Base-by-base conservation (phyloP, 768 basidiomycete genomes). In the Gautieria morchelliformis region DNA sequence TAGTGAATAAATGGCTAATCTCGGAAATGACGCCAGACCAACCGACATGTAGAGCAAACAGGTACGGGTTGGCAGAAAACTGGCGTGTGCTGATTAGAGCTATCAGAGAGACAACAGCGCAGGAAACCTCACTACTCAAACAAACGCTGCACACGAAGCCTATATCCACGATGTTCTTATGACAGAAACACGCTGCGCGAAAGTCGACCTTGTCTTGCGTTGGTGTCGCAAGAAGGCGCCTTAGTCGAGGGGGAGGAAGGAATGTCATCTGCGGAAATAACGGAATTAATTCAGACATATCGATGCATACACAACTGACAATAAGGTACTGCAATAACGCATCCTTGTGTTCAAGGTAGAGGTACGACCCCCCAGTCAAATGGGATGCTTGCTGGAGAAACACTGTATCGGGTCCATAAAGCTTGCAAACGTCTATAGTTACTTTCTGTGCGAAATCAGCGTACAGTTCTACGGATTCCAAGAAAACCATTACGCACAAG, bases 101-200 rank as follows among this genome's bases (percentile, higher is more conserved):
- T 41, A 30, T 35, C 45, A 3, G 20, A 42, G 27, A 27, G 27
- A 14, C 35, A 37, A 3, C 35, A 37, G 14, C 9, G 14, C 9
- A 37, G 14, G 14, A 37, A 10, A 1, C 78, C 90, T 58, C 63
- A 96, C 94, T 98, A 27, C 93, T 95, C 32, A 99, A 72, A 68
- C 96, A 99, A 33, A 99, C 93, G n/a, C 93, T 95, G 68, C 96
- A 99, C 20, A 99, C 93, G 63, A 93, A 99, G 55, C 93, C 96
- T 53, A 98, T 81, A 67, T 98, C 95, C 41, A 98, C 82, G 49
- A 96, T 95, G 53, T 87, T 86, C 69, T 97, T 96, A 72, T 98
- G 96, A 72, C 96, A 99, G 75, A 99, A 98, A 68, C 95, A 98
- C 8, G 94, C 95, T 0, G 96, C 96, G 32, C 96, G 82, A 67